Base-by-base conservation (phyloP, 1,139 yeast species). In the Yamadazyma membranifaciens region DNA sequence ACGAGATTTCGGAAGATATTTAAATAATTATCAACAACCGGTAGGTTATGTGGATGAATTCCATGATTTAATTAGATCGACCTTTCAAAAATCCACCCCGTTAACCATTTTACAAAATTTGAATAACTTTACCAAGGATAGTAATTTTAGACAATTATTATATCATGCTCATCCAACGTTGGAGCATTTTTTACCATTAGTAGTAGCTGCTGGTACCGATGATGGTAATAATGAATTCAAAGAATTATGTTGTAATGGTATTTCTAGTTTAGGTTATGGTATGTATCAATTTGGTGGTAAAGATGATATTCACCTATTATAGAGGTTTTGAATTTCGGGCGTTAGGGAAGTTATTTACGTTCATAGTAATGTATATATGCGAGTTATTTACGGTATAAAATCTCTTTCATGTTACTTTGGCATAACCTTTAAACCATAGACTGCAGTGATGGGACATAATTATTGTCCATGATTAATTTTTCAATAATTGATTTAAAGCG, bases 181-280 rank as follows among this genome's bases (percentile, higher is more conserved):
- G 36, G 94, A 86, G 47, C 95, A 86, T 58, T 77, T 85, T 44
- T 60, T 80, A 49, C 94, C 95, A 0, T 54, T 83, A 3, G 78
- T 81, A 26, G 87, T 81, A 33, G 89, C 83, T 2, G 69, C 80
- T 9, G 92, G 91, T 11, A 71, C 83, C 15, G 69, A 78, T 12
- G 50, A 51, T 36, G 62, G 62, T 2, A 47, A 56, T 4, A 44
- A 49, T n/a, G 64, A 67, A 1, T 71, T 71, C 13, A 63, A 65
- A 41, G 78, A 75, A 45, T 41, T 81, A 22, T 81, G 78, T 54
- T 66, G 69, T 34, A 67, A 56, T 22, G 75, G 62, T 3, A 44
- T 55, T 11, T 65, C 65, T 0, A 72, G 83, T 37, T 51, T 84
- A 31, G 92, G 86, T 2, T 85, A 88, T 88, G 86, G 83, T 11